phyloP scores from a whole-genome alignment of 2,329 filamentous ascomycete species.

The Aspergillus phoenicis region DNA sequence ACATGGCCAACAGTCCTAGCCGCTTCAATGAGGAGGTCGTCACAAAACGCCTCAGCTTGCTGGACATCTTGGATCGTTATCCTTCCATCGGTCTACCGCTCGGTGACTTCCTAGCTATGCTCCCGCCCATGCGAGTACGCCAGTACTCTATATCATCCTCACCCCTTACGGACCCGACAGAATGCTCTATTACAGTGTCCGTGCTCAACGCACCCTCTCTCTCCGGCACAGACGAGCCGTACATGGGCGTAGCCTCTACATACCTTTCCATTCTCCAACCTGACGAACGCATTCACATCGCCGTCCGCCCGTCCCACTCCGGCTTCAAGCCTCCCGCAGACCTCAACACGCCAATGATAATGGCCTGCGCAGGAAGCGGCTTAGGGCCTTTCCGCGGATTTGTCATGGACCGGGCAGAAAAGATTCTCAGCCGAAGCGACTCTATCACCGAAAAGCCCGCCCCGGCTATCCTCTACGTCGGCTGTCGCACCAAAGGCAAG shows the following conservation, averaged over 20 bases:
- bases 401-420: constrained; percentile 60
- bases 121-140: constrained; percentile 76
- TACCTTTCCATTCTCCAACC: constrained; percentile 56
- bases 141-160: constrained; percentile 81
- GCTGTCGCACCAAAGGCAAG: constrained; percentile 37
- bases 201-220: constrained; percentile 62
- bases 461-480: constrained; percentile 39
- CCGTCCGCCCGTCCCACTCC: constrained; percentile 38
- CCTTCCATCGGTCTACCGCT: constrained; percentile 63
- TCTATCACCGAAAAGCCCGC: constrained; percentile 28
- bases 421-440: constrained; percentile 30
- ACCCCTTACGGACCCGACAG: constrained; percentile 60
- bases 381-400: constrained; percentile 67
- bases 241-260: constrained; percentile 63
- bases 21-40: constrained; percentile 53
- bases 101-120: constrained; percentile 67
- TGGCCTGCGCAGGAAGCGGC: constrained; percentile 51
- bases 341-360: constrained; percentile 41
- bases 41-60: constrained; percentile 56
- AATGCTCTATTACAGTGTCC: constrained; percentile 68
- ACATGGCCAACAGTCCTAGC: constrained; percentile 33
- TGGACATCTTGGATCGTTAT: constrained; percentile 71
- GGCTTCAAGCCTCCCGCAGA: constrained; percentile 42
- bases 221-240: constrained; percentile 39
- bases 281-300: constrained; percentile 37